Base-by-base conservation (phyloP, 2,329 filamentous ascomycete genomes). In the Aspergillus sp. region DNA sequence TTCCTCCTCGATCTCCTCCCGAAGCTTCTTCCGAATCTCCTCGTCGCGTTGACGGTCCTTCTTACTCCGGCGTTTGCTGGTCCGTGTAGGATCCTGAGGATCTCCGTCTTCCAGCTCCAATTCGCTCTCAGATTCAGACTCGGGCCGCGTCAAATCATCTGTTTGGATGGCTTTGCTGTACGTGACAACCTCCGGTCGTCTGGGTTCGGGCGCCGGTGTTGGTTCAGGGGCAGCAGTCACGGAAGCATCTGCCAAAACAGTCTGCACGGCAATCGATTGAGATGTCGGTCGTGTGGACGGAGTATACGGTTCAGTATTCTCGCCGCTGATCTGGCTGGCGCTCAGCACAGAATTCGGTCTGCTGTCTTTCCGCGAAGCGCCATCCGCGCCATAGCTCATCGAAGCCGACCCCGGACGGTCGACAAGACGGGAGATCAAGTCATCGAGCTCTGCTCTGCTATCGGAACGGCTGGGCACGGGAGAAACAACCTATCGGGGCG, bases 141-240 rank as follows among this genome's bases (percentile, higher is more conserved):
- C 71, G 4, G 75, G 73, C 5, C 70, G 69, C 12, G 76, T 73
- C 81, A 86, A 86, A 52, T 84, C 81, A 59, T 85, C 81, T 10
- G 93, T 96, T 68, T 98, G 94, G 26, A 97, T 89, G 47, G 83
- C 90, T 72, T 96, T 97, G 76, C 87, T 97, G 75, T 98, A 98
- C 45, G 89, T 94, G 62, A 94, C 89, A 49, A 94, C 76, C 67
- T 98, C 93, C 54, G 72, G 19, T 19, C 19, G 19, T 19, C 19
- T 19, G 19, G 19, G 72, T 57, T 72, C 75, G 44, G 68, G 63
- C 52, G 75, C 60, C 58, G 55, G 85, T 81, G 46, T 84, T 80
- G 32, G 86, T 66, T 95, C 90, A 68, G 85, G 89, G 50, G 93
- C 79, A 32, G 87, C 89, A 12, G 83, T 81, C 45, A 88, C 75